phyloP scores from a whole-genome alignment of 768 basidiomycete genomes.

The Ramaria sp. region DNA sequence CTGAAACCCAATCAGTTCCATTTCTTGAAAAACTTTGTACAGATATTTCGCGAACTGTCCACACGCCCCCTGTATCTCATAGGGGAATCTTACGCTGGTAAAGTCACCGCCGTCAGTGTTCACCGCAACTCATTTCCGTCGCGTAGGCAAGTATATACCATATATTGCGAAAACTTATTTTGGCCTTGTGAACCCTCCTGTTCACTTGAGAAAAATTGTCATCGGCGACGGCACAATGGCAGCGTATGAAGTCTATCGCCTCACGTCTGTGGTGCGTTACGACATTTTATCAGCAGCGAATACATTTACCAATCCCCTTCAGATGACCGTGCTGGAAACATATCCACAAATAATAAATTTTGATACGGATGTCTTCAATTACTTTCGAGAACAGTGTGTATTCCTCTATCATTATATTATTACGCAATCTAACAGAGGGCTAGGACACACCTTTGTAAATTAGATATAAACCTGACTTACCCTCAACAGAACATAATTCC shows the following conservation, averaged over 20 bases:
- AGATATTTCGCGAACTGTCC: constrained; percentile 59
- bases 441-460: constrained; percentile 52
- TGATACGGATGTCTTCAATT: constrained; percentile 43
- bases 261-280: constrained; percentile 41
- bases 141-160: constrained; percentile 23
- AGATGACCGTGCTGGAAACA: constrained; percentile 54
- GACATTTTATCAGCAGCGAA: not conserved
- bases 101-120: constrained; percentile 33
- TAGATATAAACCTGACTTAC: constrained; percentile 57
- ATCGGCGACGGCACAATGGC: constrained; percentile 64
- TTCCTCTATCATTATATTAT: not conserved
- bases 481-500: constrained; percentile 49
- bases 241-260: constrained; percentile 35
- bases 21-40: constrained; percentile 59
- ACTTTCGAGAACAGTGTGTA: constrained; percentile 58
- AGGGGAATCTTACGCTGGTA: constrained; percentile 70
- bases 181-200: constrained; percentile 48
- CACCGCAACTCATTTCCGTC: not conserved
- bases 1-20: constrained; percentile 26
- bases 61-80: constrained; percentile 56
- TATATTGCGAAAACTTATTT: constrained; percentile 71
- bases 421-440: not conserved
- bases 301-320: not conserved
- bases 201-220: constrained; percentile 53
- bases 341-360: constrained; percentile 71